phyloP scores from a whole-genome alignment of 2,329 filamentous ascomycete genomes.

The Polychaeton citri region DNA sequence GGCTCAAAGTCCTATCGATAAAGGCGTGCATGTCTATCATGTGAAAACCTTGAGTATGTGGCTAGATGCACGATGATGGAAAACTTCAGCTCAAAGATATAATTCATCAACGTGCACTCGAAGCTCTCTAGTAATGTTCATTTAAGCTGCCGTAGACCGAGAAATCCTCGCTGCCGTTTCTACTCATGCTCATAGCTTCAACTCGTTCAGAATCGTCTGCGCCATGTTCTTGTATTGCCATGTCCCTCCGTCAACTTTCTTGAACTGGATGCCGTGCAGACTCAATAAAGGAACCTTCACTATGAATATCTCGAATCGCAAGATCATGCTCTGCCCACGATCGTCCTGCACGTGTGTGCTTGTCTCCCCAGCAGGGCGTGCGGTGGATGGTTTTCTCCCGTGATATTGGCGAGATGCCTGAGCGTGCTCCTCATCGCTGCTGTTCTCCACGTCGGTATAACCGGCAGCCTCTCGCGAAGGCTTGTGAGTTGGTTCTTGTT shows the following conservation, averaged over 20 bases:
- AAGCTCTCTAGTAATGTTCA: no score
- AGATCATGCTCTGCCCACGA: conserved; percentile 66
- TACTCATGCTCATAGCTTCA: conserved; percentile 53
- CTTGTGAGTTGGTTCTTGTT: conserved; percentile 35
- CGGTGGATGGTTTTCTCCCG: conserved; percentile 21
- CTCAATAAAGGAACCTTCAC: conserved; percentile 92
- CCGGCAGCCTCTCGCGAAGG: conserved; percentile 48
- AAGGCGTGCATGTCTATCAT: no score
- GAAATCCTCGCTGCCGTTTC: no score
- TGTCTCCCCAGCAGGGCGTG: conserved; percentile 66
- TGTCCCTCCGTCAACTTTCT: conserved; percentile 86
- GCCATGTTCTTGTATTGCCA: conserved; percentile 99
- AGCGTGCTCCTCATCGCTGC: conserved; percentile 17
- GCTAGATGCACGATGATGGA: no score
- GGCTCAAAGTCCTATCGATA: no score
- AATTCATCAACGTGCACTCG: no score
- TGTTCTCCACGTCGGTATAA: conserved; percentile 53
- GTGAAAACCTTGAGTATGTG: no score
- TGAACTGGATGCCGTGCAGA: conserved; percentile 94
- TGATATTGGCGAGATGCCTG: conserved; percentile 11
- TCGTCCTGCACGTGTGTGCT: conserved; percentile 86
- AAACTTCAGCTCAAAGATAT: no score
- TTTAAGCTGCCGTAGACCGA: no score
- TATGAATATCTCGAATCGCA: conserved; percentile 92
- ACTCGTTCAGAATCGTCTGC: conserved; percentile 78